Base-by-base conservation (phyloP, 176 grass and related monocot species). In the Thinopyrum elongatum region DNA sequence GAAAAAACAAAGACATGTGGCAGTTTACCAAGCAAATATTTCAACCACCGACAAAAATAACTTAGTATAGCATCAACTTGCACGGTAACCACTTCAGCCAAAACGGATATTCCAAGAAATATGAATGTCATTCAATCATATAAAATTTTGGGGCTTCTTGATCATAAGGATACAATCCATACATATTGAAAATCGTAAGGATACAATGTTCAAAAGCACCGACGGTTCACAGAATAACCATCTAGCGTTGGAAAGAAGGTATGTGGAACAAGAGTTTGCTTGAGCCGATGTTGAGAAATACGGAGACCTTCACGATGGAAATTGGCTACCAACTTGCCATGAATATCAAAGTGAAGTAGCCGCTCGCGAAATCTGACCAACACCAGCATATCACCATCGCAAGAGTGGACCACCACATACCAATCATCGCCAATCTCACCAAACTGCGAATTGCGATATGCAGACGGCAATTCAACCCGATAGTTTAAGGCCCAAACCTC, bases 381-480 rank as follows among this genome's bases (percentile, higher is more conserved):
- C 13, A 59, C 3, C 0, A 59, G 57, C 21, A 59, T 2, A 59
- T n/a, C 21, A n/a, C 57, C 57, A 59, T 59, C 57, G 2, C 57
- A 59, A 59, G 57, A 59, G 0, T 22, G 0, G 7, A 8, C 21
- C 57, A 23, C 21, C 57, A 23, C 41, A 44, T 3, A 3, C 41
- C 10, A 58, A 3, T 9, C 3, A 9, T 22, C 2, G 2, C 3
- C 7, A 59, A 23, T n/a, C 1, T 3, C 0, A 1, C 7, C 21
- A 59, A 59, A 59, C 7, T 10, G 2, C 35, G 8, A 6, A 38
- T 8, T 38, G 35, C 7, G 41, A 44, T 44, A 2, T 14, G 21
- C 21, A 59, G 1, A 7, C 2, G 7, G 6, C 57, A 59, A 59
- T 59, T 59, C 12, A 7, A 59, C 57, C 0, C 2, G 57, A 7